Base-by-base conservation (phyloP, 164 flowering plant genomes). In the Vitis cinerea region DNA sequence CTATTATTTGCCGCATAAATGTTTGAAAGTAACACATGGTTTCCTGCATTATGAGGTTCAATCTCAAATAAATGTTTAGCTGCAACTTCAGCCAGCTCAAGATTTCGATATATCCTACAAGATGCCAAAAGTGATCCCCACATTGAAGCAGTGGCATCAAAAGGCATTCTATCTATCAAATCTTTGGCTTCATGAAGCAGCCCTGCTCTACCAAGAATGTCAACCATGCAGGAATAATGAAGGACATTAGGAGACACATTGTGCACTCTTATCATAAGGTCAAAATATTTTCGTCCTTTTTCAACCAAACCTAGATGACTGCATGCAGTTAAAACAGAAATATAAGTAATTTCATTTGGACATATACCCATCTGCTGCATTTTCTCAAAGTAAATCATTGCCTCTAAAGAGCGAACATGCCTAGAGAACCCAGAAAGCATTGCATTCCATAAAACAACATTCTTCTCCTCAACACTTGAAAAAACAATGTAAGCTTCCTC, bases 211-310 rank as follows among this genome's bases (percentile, higher is more conserved):
- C 94, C 87, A 57, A 90, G 85, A 73, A 85, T 81, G 80, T 93
- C 99, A 69, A 89, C 94, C 92, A 95, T 83, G 81, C 94, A 88
- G 1, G 94, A 81, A 75, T 90, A 91, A 73, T 93, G 97, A 44
- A 84, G 65, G 19, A 81, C 84, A 65, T 82, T 90, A 6, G 87
- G 87, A 8, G 76, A 50, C 61, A 90, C 59, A 59, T 71, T 66
- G 65, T 80, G 79, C 59, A 87, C 84, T 66, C 17, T 61, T 31
- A 52, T 47, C 92, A 91, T 85, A 31, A 82, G 76, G 44, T 80
- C 77, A 71, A 91, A 91, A 63, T 88, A 90, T 52, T 50, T 77
- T 23, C 72, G 58, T 23, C 90, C 97, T 44, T 75, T 65, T 65
- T 88, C 83, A 17, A 88, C 91, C 74, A 80, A 72, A 12, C 97